Percentiles rank a stretch among this genome's conserved stretches.
These are phyloP conservation scores for Talaromyces liani DNA, from an alignment of 495 filamentous ascomycete species.

Conservation along the genomic window DNA sequence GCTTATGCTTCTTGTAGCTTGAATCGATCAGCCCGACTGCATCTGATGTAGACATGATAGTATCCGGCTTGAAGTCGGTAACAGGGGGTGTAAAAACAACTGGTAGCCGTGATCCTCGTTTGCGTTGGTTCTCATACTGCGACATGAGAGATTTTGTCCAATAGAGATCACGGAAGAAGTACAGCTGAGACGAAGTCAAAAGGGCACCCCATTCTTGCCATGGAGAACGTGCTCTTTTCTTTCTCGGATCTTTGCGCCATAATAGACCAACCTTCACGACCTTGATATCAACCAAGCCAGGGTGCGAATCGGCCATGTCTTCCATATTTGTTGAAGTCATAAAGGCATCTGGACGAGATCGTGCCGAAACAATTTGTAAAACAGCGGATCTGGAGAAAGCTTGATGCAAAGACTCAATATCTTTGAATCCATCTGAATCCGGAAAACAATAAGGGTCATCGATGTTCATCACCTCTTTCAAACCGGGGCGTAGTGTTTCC, in stretches of 20 bases:
- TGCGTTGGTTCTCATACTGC: conserved; percentile 75
- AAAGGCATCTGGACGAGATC: conserved; percentile 92
- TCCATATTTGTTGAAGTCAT: conserved; percentile 75
- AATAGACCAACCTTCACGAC: conserved; percentile 92
- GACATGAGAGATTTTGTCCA: conserved; percentile 91
- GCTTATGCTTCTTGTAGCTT: conserved; percentile 90
- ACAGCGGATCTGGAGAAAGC: conserved; percentile 87
- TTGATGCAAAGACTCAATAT: conserved; percentile 70
- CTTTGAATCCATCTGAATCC: conserved; percentile 63
- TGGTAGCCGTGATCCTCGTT: conserved; percentile 41
- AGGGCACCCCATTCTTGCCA: conserved; percentile 99
- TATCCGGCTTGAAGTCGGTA: conserved; percentile 86
- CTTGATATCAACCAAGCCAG: conserved; percentile 94
- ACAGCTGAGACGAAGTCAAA: conserved; percentile 88
- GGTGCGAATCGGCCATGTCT: conserved; percentile 81
- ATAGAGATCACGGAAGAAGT: conserved; percentile 85
- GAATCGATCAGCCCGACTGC: conserved; percentile 83
- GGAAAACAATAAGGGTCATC: conserved; percentile 89
- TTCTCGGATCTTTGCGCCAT: conserved; percentile 93
- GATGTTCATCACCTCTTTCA: conserved; percentile 85
- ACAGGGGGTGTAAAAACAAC: conserved; percentile 86
- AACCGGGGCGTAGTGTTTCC: conserved; percentile 69
- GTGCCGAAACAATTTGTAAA: conserved; percentile 85
- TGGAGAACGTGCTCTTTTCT: conserved; percentile 87
- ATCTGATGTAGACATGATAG: conserved; percentile 82